A percentile compares a stretch with the other conserved stretches of the same genome.
phyloP scores from a whole-genome alignment of 2,329 filamentous ascomycete genomes.

The Diaporthe ilicicola region DNA sequence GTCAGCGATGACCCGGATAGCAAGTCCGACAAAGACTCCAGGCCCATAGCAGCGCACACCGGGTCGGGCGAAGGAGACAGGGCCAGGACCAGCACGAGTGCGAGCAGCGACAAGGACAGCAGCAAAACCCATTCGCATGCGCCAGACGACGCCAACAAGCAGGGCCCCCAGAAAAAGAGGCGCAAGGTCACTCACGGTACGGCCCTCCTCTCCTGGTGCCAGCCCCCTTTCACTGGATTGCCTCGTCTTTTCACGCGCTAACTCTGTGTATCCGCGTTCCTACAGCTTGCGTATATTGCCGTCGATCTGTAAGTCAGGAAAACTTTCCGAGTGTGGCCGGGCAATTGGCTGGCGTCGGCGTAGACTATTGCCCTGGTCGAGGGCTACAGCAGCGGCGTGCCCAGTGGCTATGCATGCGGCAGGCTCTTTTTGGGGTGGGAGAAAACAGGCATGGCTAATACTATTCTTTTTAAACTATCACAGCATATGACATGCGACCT shows the following conservation, averaged over 20 bases:
- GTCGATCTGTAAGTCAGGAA: slow-evolving; percentile 80
- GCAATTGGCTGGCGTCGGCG: slow-evolving; percentile 35
- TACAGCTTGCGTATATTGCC: slow-evolving; percentile 87
- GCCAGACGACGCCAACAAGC: slow-evolving; percentile 53
- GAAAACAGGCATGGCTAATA: slow-evolving; percentile 53
- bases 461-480: slow-evolving; percentile 47
- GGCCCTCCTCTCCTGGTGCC: slow-evolving; percentile 44
- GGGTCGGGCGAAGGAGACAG: slow-evolving; percentile 26
- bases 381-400: slow-evolving; percentile 29
- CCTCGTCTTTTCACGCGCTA: slow-evolving; percentile 34
- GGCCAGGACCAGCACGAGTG: slow-evolving; percentile 29
- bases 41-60: slow-evolving; percentile 41
- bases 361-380: slow-evolving; percentile 34
- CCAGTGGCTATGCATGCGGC: slow-evolving; percentile 28
- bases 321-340: slow-evolving; percentile 31
- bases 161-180: slow-evolving; percentile 72
- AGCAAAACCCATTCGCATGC: slow-evolving; percentile 38
- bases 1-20: slow-evolving; percentile 49
- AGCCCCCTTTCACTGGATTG: slow-evolving; percentile 36
- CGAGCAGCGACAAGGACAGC: slow-evolving; percentile 30
- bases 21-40: slow-evolving; percentile 49
- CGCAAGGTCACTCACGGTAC: slow-evolving; percentile 91
- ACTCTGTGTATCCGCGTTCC: slow-evolving; percentile 50
- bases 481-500: slow-evolving; percentile 94
- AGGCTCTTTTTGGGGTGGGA: slow-evolving; percentile 1